phyloP scores from a whole-genome alignment of 225 moss, liverwort and hornwort species.

The Bryum argenteum region DNA sequence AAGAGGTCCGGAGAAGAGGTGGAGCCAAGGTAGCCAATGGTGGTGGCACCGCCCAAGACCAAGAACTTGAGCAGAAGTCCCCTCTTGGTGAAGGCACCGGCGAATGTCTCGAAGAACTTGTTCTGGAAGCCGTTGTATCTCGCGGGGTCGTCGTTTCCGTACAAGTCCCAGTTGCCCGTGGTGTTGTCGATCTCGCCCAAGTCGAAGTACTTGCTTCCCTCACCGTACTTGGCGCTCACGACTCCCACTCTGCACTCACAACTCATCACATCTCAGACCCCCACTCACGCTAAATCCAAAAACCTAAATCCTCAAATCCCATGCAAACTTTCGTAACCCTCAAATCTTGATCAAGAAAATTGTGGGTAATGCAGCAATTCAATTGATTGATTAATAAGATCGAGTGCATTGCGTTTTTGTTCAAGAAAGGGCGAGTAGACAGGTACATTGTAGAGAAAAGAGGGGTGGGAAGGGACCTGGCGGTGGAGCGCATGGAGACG shows the following conservation, averaged over 20 bases:
- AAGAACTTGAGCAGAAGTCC: slow-evolving; percentile 78
- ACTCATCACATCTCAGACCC: neutral
- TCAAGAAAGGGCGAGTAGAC: too few species aligned
- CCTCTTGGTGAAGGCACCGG: slow-evolving; percentile 72
- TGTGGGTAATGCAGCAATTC: too few species aligned
- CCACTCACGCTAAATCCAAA: neutral
- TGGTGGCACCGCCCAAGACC: slow-evolving; percentile 76
- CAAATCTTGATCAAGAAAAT: too few species aligned
- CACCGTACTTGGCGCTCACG: slow-evolving; percentile 76
- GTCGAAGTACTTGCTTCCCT: slow-evolving; percentile 82
- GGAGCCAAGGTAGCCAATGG: slow-evolving; percentile 75
- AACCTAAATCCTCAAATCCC: slow-evolving; percentile 13
- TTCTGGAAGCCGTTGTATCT: slow-evolving; percentile 91
- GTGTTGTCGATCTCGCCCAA: slow-evolving; percentile 83
- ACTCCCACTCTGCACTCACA: slow-evolving; percentile 58
- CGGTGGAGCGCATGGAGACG: slow-evolving; percentile 54
- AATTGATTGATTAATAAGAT: too few species aligned
- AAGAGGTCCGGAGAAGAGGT: slow-evolving; percentile 52
- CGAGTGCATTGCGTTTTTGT: too few species aligned
- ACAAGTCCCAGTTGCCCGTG: slow-evolving; percentile 93
- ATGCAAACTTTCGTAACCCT: neutral
- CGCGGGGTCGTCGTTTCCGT: slow-evolving; percentile 72
- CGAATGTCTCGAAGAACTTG: slow-evolving; percentile 88
- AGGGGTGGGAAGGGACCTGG: slow-evolving; percentile 36
- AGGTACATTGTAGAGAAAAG: too few species aligned